Evolutionary conservation across 192 early-diverging fungal genomes (phyloP), one percentile per base, ranked within the genome.

Genomic region (Rhizophlyctis rosea): DNA sequence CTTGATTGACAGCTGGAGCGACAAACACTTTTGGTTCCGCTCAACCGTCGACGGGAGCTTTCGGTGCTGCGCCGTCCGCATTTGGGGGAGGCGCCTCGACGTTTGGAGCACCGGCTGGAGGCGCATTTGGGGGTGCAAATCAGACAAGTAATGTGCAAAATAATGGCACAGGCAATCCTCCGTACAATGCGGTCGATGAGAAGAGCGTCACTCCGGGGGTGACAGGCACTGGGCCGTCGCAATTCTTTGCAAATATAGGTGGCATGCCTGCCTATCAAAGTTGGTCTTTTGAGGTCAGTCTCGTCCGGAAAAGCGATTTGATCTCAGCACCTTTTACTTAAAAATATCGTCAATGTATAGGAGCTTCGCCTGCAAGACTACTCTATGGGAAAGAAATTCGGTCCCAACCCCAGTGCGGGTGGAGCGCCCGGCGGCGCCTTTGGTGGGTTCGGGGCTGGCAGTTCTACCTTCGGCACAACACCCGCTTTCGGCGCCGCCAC

Each of bases 351-450:
- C n/a, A n/a, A n/a, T n/a, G n/a, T n/a, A n/a, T 65, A 85, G 81
- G 85, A 98, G 74, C 84, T 98, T 47, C 81, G 93, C 21, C 62
- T 91, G 2, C 86, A 91, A 78, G 95, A 98, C 69, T 98, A 98
- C 59, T 68, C 77, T 52, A 83, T 88, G 60, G 86, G 86, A 18
- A 90, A 92, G 52, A 94, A 93, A 53, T 44, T 44, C 18, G 39
- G 39, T 18, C 18, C 39, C 39, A 44, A 44, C 18, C 18, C 39
- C 36, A 51, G 48, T 53, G 81, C 75, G 13, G 84, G 84, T 62
- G 81, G 81, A 27, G 62, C 72, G 11, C 60, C 78, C 0, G 59
- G 72, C 2, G 4, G 69, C 11, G 57, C 76, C 30, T 13, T 44
- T 7, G 39, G 39, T 18, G 72, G 72, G 13, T 80, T 81, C 56